These are phyloP conservation scores for Colletotrichum camelliae DNA, from an alignment of 2,329 filamentous ascomycete genomes.

Conservation along the genomic window DNA sequence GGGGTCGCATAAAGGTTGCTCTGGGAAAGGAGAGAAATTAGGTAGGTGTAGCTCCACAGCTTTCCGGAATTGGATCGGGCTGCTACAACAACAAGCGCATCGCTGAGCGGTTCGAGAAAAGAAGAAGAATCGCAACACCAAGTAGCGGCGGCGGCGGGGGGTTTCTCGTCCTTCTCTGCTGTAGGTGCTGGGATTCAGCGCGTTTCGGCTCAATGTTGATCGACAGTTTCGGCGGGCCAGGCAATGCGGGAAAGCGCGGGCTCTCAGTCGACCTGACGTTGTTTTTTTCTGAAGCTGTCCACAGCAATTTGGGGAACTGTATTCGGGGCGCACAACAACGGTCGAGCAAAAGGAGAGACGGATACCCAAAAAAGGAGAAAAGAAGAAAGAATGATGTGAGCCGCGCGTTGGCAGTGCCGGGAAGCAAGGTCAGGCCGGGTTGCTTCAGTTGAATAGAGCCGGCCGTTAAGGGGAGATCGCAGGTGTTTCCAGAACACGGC, in stretches of 20 bases:
- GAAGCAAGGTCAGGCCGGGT: background rate
- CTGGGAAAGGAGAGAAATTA: constrained; percentile 17
- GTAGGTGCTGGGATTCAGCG: constrained; percentile 11
- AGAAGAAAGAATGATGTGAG: background rate
- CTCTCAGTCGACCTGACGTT: constrained; percentile 6
- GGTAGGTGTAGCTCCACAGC: constrained; percentile 19
- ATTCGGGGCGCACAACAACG: background rate
- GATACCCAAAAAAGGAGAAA: background rate
- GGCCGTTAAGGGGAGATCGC: constrained; percentile 18
- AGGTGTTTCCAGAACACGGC: constrained; percentile 22
- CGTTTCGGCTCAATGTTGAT: constrained; percentile 44
- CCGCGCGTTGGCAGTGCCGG: background rate
- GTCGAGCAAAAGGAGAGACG: background rate
- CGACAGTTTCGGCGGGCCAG: constrained; percentile 41
- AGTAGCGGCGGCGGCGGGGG: background rate
- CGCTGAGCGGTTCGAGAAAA: background rate
- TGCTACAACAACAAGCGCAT: constrained; percentile 12
- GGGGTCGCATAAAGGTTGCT: constrained; percentile 3
- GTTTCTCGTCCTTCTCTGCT: background rate
- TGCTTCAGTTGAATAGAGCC: background rate
- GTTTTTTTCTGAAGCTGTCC: constrained; percentile 7
- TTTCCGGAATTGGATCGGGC: constrained; percentile 13
- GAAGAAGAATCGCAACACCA: background rate
- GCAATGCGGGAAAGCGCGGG: constrained; percentile 19
- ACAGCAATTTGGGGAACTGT: constrained; percentile 16